Base-by-base conservation (phyloP, 805 yeast species). In the Dipodascopsis tothii region DNA sequence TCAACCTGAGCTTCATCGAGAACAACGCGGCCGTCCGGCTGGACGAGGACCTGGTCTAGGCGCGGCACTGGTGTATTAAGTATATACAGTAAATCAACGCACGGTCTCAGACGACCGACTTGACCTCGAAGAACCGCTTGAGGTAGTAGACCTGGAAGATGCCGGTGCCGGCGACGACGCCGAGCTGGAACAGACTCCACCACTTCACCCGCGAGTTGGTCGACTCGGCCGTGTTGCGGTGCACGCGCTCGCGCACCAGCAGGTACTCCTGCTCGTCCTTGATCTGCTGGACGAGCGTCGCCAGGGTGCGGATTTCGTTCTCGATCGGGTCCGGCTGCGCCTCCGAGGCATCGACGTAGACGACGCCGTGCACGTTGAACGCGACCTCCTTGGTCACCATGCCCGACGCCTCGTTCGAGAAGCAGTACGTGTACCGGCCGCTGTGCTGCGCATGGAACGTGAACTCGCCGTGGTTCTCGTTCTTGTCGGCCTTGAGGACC, bases 211-310 rank as follows among this genome's bases (percentile, higher is more conserved):
- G 79, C 43, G 92, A 81, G 66, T 90, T 90, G 37, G 98, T 90
- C 20, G 95, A 84, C 68, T 90, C 98, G 4, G 98, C 97, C 6
- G 98, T 90, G 69, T 90, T 92, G 76, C 98, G 83, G 66, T 90
- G 98, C 14, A 94, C 84, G 70, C 96, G 82, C 68, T 90, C 98
- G 68, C 98, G 80, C 49, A 90, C 87, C 38, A 88, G 94, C 57
- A 92, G 80, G 67, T 92, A 92, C 57, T 84, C 77, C 60, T 82
- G 68, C 67, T 92, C 98, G 56, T 87, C 90, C 68, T 84, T 83
- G 48, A 92, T 87, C 57, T 86, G 95, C 56, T 78, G 77, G 33
- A 94, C 80, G 55, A 84, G 70, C 51, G 83, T 82, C 54, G 78
- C 68, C 58, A 90, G 71, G 60, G 78, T 75, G 63, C 79, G 77